Evolutionary conservation across 208 protist species (phyloP).

Genomic region (Naegleria lovaniensis): DNA sequence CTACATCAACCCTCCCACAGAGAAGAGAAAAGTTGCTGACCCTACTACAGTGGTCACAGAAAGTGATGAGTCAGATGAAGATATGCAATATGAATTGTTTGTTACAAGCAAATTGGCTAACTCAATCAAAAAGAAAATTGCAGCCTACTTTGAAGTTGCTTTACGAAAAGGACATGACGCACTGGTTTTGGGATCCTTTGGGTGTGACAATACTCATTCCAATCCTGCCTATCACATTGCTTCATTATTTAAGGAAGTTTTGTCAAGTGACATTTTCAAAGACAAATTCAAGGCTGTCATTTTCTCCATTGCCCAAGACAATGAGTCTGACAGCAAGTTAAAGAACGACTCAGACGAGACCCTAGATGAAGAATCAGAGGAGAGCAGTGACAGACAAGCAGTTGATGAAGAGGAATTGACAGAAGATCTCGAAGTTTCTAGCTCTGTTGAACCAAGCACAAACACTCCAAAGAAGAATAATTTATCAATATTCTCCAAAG

Average conservation of each 20-base stretch:
- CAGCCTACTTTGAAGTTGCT: background rate
- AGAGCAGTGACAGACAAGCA: background rate
- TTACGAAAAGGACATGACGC: slow-evolving; percentile 25
- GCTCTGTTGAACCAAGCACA: background rate
- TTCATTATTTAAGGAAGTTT: slow-evolving; percentile 23
- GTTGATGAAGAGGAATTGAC: background rate
- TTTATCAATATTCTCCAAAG: background rate
- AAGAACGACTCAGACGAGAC: background rate
- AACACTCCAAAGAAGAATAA: background rate
- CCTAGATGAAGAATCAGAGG: background rate
- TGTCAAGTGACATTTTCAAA: background rate
- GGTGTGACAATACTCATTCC: background rate
- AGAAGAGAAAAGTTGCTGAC: background rate
- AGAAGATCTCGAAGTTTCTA: background rate
- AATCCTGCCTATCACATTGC: slow-evolving; percentile 34
- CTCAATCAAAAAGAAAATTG: slow-evolving; percentile 20
- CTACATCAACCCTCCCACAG: background rate
- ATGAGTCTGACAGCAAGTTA: background rate
- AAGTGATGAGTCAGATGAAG: too few species aligned
- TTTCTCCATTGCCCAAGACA: background rate
- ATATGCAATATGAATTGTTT: background rate
- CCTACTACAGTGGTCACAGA: background rate
- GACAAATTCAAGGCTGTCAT: background rate
- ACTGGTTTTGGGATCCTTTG: slow-evolving; percentile 14
- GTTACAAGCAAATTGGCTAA: background rate